Conservation (phyloP, 176 grass and related monocot species). For the sorghum (Sorghum bicolor) region DNA sequence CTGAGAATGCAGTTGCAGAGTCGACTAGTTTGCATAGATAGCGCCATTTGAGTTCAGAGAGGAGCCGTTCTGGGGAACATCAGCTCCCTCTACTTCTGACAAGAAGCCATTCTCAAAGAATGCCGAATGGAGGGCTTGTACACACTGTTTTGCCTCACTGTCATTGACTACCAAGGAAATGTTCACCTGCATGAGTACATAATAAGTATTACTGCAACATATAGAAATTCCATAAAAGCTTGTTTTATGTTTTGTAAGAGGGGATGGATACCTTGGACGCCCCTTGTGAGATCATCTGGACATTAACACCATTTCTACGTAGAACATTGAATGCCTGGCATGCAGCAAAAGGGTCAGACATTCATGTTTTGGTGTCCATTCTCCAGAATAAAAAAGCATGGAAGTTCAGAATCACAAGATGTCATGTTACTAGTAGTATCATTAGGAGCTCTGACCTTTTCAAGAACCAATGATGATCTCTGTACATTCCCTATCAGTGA, state of each 20-base stretch:
- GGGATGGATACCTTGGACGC: constrained; percentile 73
- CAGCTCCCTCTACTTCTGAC: constrained; percentile 50
- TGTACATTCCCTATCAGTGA: constrained; percentile 91
- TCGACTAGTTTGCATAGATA: constrained; percentile 34
- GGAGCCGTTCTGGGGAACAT: constrained; percentile 32
- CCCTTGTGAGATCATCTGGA: constrained; percentile 99
- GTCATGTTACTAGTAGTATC: neutral
- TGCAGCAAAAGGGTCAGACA: neutral
- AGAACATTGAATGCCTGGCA: constrained; percentile 81
- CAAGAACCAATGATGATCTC: constrained; percentile 83
- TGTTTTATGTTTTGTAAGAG: neutral
- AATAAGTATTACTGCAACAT: neutral
- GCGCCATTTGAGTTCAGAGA: constrained; percentile 26
- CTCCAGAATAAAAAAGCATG: neutral
- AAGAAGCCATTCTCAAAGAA: constrained; percentile 87
- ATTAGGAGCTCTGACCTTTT: constrained; percentile 52
- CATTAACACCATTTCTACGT: constrained; percentile 73
- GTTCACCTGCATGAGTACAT: constrained; percentile 38
- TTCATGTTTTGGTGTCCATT: neutral
- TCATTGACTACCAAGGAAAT: constrained; percentile 93
- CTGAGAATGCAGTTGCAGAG: neutral
- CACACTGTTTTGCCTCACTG: constrained; percentile 76
- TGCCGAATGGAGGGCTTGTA: constrained; percentile 70
- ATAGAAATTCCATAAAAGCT: neutral
- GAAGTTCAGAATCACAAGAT: neutral